phyloP scores from a whole-genome alignment of 108 stramenopile genomes.

The Chaetoceros muelleri region DNA sequence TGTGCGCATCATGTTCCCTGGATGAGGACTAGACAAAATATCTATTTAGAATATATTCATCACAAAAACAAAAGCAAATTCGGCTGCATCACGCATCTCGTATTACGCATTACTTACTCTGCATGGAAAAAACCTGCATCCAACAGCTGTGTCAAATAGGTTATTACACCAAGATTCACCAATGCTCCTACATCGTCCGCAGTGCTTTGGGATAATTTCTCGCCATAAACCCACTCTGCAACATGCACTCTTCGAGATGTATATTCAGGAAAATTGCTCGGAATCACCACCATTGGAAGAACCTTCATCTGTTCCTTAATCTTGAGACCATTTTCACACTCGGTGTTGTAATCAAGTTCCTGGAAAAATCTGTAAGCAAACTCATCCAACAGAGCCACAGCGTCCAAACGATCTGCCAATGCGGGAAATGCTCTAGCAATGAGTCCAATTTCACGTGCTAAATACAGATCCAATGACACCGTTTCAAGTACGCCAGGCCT shows the following conservation, averaged over 20 bases:
- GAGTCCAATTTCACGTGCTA: conserved; percentile 76
- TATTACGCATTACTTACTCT: no score
- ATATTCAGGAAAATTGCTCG: conserved; percentile 77
- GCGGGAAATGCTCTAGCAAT: conserved; percentile 64
- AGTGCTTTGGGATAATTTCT: conserved; percentile 80
- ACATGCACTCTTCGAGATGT: conserved; percentile 86
- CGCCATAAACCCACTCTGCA: conserved; percentile 95
- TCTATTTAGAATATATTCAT: background rate
- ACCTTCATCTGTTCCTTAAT: conserved; percentile 80
- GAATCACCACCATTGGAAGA: conserved; percentile 81
- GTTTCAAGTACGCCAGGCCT: conserved; percentile 90
- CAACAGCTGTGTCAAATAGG: conserved; percentile 86
- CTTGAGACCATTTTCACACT: conserved; percentile 78
- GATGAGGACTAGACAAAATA: conserved; percentile 12
- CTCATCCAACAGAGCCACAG: conserved; percentile 87
- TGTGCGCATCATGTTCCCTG: conserved; percentile 89
- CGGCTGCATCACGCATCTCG: conserved; percentile 1
- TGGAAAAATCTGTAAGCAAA: conserved; percentile 89
- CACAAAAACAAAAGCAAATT: conserved; percentile 4
- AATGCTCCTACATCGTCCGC: conserved; percentile 88
- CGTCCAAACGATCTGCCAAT: conserved; percentile 65
- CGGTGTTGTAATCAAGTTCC: conserved; percentile 90
- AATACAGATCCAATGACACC: conserved; percentile 81
- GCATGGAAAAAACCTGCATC: conserved; percentile 88
- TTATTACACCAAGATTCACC: conserved; percentile 91